A percentile compares a stretch with the other conserved stretches of the same genome.
These are phyloP conservation scores for Pelargonium nanum DNA, from an alignment of 345 rosid genomes.

Conservation along the genomic window DNA sequence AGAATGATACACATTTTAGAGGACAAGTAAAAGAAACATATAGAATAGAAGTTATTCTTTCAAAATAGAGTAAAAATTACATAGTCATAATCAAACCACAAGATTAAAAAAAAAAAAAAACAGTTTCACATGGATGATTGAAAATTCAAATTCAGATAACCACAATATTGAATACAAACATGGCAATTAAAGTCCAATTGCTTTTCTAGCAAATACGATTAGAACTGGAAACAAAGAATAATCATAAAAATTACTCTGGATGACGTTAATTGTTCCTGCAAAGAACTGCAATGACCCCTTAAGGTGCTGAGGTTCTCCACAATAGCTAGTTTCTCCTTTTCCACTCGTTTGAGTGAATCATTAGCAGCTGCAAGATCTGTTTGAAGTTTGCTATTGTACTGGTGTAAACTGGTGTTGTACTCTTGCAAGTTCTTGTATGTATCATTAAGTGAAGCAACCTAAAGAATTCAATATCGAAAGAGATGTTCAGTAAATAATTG, in stretches of 20 bases:
- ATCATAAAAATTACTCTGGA: constrained; percentile 45
- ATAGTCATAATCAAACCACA: too few relatives aligned
- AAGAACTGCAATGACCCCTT: constrained; percentile 69
- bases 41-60: too few relatives aligned
- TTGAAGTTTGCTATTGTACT: constrained; percentile 67
- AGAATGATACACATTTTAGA: too few relatives aligned
- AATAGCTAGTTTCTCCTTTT: constrained; percentile 66
- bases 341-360: constrained; percentile 53
- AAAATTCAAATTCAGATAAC: too few relatives aligned
- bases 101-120: too few relatives aligned
- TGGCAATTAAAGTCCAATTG: too few relatives aligned
- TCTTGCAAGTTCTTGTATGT: constrained; percentile 71
- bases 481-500: too few relatives aligned
- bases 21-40: too few relatives aligned
- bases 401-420: constrained; percentile 74
- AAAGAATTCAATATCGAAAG: constrained; percentile 7
- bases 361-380: constrained; percentile 47
- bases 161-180: too few relatives aligned
- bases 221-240: background rate
- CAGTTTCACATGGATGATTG: too few relatives aligned
- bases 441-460: constrained; percentile 61
- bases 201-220: too few relatives aligned
- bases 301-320: constrained; percentile 71
- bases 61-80: too few relatives aligned
- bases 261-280: constrained; percentile 66